Evolutionary conservation across 2,329 filamentous ascomycete genomes (phyloP).

Genomic region (Trichoderma aggressivum): DNA sequence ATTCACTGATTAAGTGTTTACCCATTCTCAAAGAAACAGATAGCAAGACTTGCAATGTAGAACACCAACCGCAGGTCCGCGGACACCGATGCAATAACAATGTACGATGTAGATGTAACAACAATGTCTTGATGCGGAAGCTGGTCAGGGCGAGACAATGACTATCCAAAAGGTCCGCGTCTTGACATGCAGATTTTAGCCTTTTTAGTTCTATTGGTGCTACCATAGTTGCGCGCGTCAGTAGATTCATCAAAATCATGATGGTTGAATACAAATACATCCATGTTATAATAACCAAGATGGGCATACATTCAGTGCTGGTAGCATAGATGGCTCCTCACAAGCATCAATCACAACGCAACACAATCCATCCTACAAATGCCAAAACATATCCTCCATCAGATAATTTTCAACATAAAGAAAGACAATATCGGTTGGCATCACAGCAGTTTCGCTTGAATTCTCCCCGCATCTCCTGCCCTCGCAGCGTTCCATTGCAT

Average conservation of each 20-base stretch:
- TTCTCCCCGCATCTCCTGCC: neutral
- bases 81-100: neutral
- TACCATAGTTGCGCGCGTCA: neutral
- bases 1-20: neutral
- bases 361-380: too few species aligned
- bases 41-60: neutral
- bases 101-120: neutral
- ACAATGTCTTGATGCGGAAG: neutral
- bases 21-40: neutral
- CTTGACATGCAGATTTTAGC: neutral
- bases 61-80: neutral
- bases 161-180: neutral
- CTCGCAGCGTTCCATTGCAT: neutral
- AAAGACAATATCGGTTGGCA: neutral
- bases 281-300: neutral
- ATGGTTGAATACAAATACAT: neutral
- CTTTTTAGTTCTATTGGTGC: neutral
- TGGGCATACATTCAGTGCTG: neutral
- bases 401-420: neutral
- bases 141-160: neutral
- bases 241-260: neutral
- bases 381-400: neutral
- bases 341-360: fast-evolving
- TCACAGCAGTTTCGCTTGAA: neutral
- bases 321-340: neutral